These are phyloP conservation scores for Thermochaetoides thermophila DNA, from an alignment of 495 filamentous ascomycete genomes.

Conservation along the genomic window DNA sequence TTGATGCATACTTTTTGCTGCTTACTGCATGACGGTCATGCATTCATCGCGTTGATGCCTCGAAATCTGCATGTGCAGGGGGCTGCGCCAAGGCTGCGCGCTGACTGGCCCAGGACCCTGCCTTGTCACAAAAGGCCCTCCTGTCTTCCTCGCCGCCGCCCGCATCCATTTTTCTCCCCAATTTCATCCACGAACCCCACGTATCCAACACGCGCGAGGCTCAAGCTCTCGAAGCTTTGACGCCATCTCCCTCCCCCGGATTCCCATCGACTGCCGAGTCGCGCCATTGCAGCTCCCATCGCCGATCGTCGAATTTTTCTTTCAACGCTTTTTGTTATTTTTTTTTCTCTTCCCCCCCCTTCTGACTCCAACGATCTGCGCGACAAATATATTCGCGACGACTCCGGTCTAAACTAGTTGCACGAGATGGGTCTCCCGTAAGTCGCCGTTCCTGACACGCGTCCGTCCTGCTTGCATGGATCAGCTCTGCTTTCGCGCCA, in stretches of 20 bases:
- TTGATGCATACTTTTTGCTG: too few species aligned
- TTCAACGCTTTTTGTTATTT: constrained; percentile 11
- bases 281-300: constrained; percentile 10
- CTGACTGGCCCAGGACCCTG: too few species aligned
- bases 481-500: constrained; percentile 9
- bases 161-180: constrained; percentile 11
- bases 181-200: constrained; percentile 21
- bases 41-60: too few species aligned
- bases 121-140: constrained; percentile 16
- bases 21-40: too few species aligned
- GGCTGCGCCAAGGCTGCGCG: too few species aligned
- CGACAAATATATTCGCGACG: too few species aligned
- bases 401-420: constrained; percentile 1
- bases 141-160: too few species aligned
- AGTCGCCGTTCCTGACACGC: constrained; percentile 31
- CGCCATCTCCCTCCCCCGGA: constrained; percentile 13
- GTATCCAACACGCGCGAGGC: constrained; percentile 7
- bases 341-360: too few species aligned
- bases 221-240: not conserved
- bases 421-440: constrained; percentile 68
- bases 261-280: constrained; percentile 18
- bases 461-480: constrained; percentile 6
- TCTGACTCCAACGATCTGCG: too few species aligned
- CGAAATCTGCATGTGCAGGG: too few species aligned
- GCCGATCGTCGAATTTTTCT: constrained; percentile 2